Percentiles rank a stretch among this genome's conserved stretches.
phyloP scores from a whole-genome alignment of 768 basidiomycete genomes.

The Strobilomyces echinocephalus region DNA sequence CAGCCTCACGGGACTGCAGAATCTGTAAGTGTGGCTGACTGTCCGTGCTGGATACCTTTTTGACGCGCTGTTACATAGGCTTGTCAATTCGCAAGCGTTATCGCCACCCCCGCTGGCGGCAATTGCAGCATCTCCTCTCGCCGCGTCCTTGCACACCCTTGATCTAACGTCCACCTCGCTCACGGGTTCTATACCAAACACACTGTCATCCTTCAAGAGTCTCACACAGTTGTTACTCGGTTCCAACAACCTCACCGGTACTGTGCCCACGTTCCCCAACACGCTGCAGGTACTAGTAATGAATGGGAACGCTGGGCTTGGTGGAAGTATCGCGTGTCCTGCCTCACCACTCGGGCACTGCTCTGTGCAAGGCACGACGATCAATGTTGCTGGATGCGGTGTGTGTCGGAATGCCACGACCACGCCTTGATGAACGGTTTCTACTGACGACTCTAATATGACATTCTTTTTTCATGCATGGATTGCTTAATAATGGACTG shows the following conservation, averaged over 20 bases:
- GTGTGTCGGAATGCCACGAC: constrained; percentile 19
- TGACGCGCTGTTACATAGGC: constrained; percentile 20
- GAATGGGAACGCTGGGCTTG: constrained; percentile 35
- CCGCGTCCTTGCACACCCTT: constrained; percentile 32
- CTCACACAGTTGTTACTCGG: constrained; percentile 38
- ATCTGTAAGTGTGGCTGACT: constrained; percentile 31
- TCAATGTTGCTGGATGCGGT: constrained; percentile 20
- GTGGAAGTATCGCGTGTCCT: constrained; percentile 23
- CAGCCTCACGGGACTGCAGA: constrained; percentile 31
- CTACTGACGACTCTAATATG: constrained; percentile 5
- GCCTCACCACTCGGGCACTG: constrained; percentile 16
- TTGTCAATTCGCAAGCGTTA: constrained; percentile 35
- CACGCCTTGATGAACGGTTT: neutral
- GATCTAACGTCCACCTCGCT: constrained; percentile 39
- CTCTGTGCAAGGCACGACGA: constrained; percentile 20
- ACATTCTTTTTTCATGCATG: neutral
- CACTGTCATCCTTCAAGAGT: constrained; percentile 31
- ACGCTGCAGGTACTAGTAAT: constrained; percentile 33
- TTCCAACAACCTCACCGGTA: constrained; percentile 34
- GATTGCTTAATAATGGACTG: constrained; percentile 4
- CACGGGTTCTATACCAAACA: constrained; percentile 33
- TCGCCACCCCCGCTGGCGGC: constrained; percentile 30
- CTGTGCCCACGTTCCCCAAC: constrained; percentile 35
- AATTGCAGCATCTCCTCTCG: constrained; percentile 30
- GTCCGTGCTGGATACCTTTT: neutral